Base-by-base conservation (phyloP, 179 eudicot genomes). In the Pouteria campechiana region DNA sequence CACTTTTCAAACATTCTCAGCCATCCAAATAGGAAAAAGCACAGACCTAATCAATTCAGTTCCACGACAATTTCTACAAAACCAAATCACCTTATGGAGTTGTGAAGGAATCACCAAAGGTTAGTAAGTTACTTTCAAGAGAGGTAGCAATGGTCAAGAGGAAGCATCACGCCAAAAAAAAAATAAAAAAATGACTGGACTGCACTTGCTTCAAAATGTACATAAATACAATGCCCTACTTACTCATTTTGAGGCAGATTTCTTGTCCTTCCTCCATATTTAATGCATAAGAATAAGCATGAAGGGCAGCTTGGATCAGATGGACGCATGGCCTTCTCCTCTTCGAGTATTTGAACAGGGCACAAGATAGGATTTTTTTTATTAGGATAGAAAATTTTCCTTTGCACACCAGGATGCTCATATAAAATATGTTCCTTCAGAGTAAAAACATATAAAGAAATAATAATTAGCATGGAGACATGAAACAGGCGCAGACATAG, bases 221-320 rank as follows among this genome's bases (percentile, higher is more conserved):
- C 9, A 12, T 20, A 17, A 44, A 17, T 31, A n/a, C 11, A 48
- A 10, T 12, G 8, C 24, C 13, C 1, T 30, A 40, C 46, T 40
- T 57, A 56, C 68, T 61, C 60, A 24, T 67, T 51, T 32, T 56
- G 73, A 14, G 73, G 73, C 25, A 67, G 52, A 18, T 67, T 67
- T 52, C 73, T 37, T 3, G 73, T 67, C 42, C 47, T 56, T 29
- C 73, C 73, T 34, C 73, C 73, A 37, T 67, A 67, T 27, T 67
- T 67, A 23, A 67, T 67, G 60, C 73, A 61, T 10, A 67, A 32
- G 44, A 67, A 67, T 29, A 67, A 46, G 43, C 68, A 61, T 27
- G 73, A 56, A 7, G 73, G 73, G 28, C 68, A 67, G 37, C 44
- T 41, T 41, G 40, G 40, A 61, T 61, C 73, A 40, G 56, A 67